These are phyloP conservation scores for Coemansia aciculifera DNA, from an alignment of 192 early-diverging fungal genomes.

Conservation along the genomic window DNA sequence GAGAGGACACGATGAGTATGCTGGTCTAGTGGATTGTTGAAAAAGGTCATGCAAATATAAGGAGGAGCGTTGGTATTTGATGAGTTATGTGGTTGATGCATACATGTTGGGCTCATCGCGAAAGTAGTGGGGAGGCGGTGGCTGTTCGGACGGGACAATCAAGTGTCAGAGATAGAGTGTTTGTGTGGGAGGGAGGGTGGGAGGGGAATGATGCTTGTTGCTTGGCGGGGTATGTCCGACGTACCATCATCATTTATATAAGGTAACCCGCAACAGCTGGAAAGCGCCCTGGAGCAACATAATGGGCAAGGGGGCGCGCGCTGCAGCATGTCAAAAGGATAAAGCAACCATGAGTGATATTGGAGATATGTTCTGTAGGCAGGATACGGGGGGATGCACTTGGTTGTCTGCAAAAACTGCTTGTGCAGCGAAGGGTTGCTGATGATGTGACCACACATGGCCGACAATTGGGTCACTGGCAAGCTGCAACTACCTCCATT, in stretches of 20 bases:
- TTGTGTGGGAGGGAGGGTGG: not conserved
- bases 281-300: not conserved
- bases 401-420: not conserved
- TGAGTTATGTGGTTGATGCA: constrained; percentile 4
- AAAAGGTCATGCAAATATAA: not conserved
- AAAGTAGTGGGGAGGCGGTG: not conserved
- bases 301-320: not conserved
- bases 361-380: not conserved
- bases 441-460: not conserved
- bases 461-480: not conserved
- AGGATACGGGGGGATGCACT: not conserved
- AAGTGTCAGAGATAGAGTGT: not conserved
- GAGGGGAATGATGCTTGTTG: not conserved
- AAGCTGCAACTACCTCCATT: not conserved
- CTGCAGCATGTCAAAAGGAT: not conserved
- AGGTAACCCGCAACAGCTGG: not conserved
- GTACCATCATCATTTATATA: not conserved
- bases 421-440: not conserved
- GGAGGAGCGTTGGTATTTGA: not conserved
- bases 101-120: not conserved
- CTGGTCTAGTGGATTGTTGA: not conserved
- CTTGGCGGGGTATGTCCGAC: not conserved
- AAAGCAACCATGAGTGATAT: not conserved
- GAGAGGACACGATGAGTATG: not conserved
- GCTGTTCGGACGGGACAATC: not conserved